Evolutionary conservation across 768 basidiomycete genomes (phyloP), one percentile per base, ranked within the genome.

Genomic region (Leucocoprinus sp.): DNA sequence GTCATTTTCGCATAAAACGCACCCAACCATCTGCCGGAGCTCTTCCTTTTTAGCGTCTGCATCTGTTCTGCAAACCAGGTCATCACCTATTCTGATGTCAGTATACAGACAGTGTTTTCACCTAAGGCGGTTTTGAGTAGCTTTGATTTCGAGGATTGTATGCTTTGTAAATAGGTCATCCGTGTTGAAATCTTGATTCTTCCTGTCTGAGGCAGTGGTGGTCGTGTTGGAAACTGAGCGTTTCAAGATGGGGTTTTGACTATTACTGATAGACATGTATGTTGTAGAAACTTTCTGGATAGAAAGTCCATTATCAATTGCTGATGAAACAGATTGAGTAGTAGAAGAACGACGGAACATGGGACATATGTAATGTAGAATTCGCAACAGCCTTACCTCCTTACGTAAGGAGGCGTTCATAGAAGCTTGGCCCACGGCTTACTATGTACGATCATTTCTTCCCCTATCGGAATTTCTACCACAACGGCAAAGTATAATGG

Each of bases 11-110:
- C 12, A 26, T 48, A 35, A 52, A 37, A 82, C 89, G 76, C 68
- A 92, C 89, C 89, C 89, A 64, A 92, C 89, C 89, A 91, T 92
- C 36, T 86, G 69, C 55, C 89, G 75, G 35, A 92, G 72, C 57
- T 92, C 89, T 59, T 91, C 85, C 55, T 89, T 84, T 61, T 92
- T 91, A 35, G 79, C 82, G 57, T 90, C 85, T 0, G 88, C 89
- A 65, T 91, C 89, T 12, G 73, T 65, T 60, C 88, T 90, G 45
- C 17, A 37, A 7, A n/a, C 14, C 12, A 33, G 22, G 54, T 26
- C 39, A 14, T 17, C 3, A 9, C 28, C 28, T 1, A 41, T 2
- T 41, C 2, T n/a, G 15, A 8, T 14, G 22, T 14, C 22, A 2
- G 9, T 5, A 14, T 9, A 7, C 26, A 35, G 27, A 28, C 31